Evolutionary conservation across 2,329 filamentous ascomycete genomes (phyloP).

Genomic region (Cercospora citrullina): DNA sequence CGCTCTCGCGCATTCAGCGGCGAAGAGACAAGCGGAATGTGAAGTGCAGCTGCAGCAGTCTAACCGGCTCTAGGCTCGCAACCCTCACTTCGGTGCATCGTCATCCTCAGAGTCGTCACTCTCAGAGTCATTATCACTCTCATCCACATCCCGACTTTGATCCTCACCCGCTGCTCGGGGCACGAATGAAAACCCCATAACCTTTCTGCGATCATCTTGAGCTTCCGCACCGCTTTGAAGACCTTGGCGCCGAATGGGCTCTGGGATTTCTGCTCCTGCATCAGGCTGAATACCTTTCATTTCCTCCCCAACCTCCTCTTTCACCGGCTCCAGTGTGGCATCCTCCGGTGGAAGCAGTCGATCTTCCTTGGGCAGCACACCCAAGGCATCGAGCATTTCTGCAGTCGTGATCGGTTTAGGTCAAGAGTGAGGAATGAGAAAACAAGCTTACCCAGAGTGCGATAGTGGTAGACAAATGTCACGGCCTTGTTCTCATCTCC

Average conservation of each 20-base stretch:
- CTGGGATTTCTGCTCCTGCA: not conserved
- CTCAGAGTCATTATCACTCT: not conserved
- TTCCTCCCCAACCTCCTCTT: not conserved
- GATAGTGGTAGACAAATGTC: conserved; percentile 14
- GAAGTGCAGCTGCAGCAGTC: not conserved
- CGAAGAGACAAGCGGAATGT: not conserved
- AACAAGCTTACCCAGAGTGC: conserved; percentile 10
- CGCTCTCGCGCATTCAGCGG: not conserved
- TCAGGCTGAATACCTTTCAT: not conserved
- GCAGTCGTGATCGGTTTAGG: not conserved
- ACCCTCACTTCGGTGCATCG: not conserved
- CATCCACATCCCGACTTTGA: not conserved
- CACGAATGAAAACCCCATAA: not conserved
- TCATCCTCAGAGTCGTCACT: not conserved
- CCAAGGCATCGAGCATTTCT: conserved; percentile 16
- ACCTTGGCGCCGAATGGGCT: not conserved
- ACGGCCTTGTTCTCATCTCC: conserved; percentile 2
- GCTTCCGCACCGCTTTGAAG: not conserved
- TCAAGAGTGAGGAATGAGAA: not conserved
- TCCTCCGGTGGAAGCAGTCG: not conserved
- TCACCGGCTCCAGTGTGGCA: not conserved
- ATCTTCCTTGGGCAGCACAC: conserved; percentile 11
- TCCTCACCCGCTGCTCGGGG: not conserved
- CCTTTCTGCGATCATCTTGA: not conserved
- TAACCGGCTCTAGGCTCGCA: not conserved